Conservation (phyloP, 2,329 filamentous ascomycete genomes). For the Zymoseptoria pseudotritici region DNA sequence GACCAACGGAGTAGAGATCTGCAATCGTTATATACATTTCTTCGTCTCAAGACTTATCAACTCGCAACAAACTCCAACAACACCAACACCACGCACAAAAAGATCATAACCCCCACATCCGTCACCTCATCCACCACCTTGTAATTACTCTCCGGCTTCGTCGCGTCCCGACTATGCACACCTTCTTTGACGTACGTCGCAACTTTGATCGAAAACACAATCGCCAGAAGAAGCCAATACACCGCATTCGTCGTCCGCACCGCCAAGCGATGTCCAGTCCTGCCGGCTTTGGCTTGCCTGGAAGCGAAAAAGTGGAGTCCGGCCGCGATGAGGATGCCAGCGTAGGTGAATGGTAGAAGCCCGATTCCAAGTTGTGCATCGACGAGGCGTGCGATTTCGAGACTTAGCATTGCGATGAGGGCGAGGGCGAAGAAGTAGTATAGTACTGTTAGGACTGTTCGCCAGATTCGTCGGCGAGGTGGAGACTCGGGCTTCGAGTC, state of each 20-base stretch:
- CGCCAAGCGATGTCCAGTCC: neutral
- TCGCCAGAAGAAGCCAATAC: neutral
- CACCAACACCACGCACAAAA: neutral
- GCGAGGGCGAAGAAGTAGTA: neutral
- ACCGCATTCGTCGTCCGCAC: neutral
- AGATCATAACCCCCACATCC: neutral
- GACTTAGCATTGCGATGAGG: neutral
- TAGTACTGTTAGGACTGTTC: neutral
- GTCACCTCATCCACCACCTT: slow-evolving; percentile 1
- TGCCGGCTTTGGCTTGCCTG: neutral
- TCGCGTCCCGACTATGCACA: neutral
- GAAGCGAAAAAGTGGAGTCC: neutral
- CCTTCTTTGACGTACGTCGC: neutral
- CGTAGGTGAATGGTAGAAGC: neutral
- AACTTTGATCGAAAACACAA: neutral
- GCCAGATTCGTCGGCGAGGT: neutral
- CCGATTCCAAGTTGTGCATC: neutral
- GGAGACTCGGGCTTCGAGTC: neutral
- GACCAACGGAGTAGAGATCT: too few relatives aligned
- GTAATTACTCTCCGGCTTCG: neutral
- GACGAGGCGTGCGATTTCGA: neutral
- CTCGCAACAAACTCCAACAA: neutral
- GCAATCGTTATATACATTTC: neutral
- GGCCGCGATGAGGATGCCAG: neutral
- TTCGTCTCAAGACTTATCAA: neutral